These are phyloP conservation scores for Aureobasidium sp. DNA, from an alignment of 2,329 filamentous ascomycete species.

Conservation along the genomic window DNA sequence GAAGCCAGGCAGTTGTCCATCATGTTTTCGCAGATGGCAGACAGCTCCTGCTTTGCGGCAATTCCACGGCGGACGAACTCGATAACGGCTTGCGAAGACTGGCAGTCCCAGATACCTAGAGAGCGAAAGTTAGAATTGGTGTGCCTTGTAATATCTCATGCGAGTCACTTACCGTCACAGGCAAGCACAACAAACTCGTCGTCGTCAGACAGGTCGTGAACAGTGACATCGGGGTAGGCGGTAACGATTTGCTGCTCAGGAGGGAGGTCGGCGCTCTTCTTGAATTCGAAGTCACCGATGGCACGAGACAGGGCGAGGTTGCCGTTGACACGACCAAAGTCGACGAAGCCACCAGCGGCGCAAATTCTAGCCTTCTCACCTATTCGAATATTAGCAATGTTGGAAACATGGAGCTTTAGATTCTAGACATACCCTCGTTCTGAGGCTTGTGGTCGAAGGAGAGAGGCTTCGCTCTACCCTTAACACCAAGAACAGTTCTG, in stretches of 20 bases:
- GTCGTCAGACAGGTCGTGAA: constrained; percentile 83
- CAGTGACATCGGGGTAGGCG: constrained; percentile 86
- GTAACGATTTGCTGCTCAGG: constrained; percentile 99
- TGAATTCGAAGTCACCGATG: constrained; percentile 99
- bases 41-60: constrained; percentile 88
- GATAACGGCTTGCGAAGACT: constrained; percentile 93
- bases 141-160: neutral
- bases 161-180: constrained; percentile 66
- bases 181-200: constrained; percentile 94
- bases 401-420: neutral
- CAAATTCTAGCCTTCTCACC: constrained; percentile 94
- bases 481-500: constrained; percentile 87
- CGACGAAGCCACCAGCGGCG: constrained; percentile 92
- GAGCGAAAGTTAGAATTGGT: constrained; percentile 14
- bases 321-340: constrained; percentile 96
- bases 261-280: constrained; percentile 93
- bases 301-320: constrained; percentile 94
- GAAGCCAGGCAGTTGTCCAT: constrained; percentile 99
- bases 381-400: constrained; percentile 31
- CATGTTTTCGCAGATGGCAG: constrained; percentile 98
- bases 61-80: constrained; percentile 97
- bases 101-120: constrained; percentile 97
- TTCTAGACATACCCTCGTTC: constrained; percentile 65
- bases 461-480: constrained; percentile 91
- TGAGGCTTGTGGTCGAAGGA: constrained; percentile 99